Percentiles rank a stretch among this genome's conserved stretches.
phyloP scores from a whole-genome alignment of 306 rosid species.

The Cucumis hystrix region DNA sequence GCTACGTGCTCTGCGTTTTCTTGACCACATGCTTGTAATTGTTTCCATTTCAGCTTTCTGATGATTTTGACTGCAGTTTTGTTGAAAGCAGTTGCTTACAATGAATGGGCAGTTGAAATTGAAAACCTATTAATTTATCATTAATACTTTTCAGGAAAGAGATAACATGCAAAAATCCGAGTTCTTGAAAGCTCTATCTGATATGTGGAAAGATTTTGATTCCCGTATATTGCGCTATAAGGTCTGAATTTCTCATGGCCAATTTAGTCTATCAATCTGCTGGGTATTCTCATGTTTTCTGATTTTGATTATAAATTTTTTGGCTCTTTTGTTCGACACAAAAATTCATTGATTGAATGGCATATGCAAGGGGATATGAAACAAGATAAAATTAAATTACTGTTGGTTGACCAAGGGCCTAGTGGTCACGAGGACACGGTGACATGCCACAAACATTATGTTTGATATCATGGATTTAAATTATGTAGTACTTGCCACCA shows the following conservation, averaged over 20 bases:
- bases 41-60: conserved; percentile 22
- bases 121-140: conserved; percentile 2
- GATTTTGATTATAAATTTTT: background rate
- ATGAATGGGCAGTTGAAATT: background rate
- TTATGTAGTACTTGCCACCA: background rate
- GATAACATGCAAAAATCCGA: conserved; percentile 99
- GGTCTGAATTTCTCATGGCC: conserved; percentile 35
- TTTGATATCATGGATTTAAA: background rate
- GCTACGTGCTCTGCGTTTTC: conserved; percentile 98
- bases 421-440: background rate
- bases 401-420: background rate
- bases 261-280: background rate
- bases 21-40: conserved; percentile 97
- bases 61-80: conserved; percentile 6
- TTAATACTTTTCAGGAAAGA: conserved; percentile 62
- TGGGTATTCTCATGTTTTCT: background rate
- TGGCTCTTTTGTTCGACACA: background rate
- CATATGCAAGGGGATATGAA: background rate
- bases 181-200: conserved; percentile 85
- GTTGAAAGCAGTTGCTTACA: conserved; percentile 4
- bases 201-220: conserved; percentile 99
- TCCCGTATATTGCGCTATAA: conserved; percentile 91
- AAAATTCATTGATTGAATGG: background rate
- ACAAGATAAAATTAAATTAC: background rate
- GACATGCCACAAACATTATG: background rate